These are phyloP conservation scores for Selaginella tamariscina DNA, from an alignment of 75 land plant species.

Conservation along the genomic window DNA sequence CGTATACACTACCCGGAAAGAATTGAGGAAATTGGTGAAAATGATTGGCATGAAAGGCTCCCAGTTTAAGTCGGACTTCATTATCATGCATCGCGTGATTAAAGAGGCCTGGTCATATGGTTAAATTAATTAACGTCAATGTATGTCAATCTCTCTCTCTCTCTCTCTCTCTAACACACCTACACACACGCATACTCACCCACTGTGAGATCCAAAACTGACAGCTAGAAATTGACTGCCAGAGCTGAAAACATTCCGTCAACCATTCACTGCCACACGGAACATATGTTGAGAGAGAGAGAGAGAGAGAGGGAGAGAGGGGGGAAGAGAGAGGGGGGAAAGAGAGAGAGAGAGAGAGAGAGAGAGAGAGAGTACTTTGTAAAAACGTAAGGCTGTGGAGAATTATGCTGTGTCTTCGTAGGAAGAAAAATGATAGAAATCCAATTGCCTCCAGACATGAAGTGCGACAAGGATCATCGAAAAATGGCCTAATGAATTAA, in stretches of 20 bases:
- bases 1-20: constrained; percentile 69
- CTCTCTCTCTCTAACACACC: no score
- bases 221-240: constrained; percentile 82
- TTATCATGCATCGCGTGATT: constrained; percentile 63
- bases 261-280: constrained; percentile 62
- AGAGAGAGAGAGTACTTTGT: background rate
- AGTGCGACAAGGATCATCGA: constrained; percentile 94
- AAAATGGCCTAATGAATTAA: constrained; percentile 37
- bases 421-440: constrained; percentile 78
- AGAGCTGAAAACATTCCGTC: constrained; percentile 39
- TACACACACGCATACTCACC: no score
- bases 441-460: constrained; percentile 87
- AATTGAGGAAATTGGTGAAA: constrained; percentile 64
- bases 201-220: constrained; percentile 86
- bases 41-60: constrained; percentile 57
- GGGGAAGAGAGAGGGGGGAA: background rate
- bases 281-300: background rate
- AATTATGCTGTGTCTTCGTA: constrained; percentile 11
- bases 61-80: constrained; percentile 39
- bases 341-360: background rate
- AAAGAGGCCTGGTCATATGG: no score
- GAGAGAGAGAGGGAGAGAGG: background rate
- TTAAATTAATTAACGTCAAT: no score
- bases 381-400: background rate
- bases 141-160: no score